Evolutionary conservation across 2,329 filamentous ascomycete species (phyloP).

Genomic region (Alternaria arborescens): DNA sequence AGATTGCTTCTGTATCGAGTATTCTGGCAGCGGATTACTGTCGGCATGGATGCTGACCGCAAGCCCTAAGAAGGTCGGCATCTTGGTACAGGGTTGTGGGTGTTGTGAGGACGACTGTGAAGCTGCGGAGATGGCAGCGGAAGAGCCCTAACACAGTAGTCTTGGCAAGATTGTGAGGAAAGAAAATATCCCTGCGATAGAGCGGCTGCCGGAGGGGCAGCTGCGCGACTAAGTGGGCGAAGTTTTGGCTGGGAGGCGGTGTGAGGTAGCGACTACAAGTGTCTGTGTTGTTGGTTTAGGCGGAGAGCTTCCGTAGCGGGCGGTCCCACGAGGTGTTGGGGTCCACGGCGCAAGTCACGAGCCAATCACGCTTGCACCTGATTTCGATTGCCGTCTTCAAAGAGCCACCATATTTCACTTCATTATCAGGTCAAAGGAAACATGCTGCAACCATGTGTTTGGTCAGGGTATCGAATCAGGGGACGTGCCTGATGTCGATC

Average conservation of each 20-base stretch:
- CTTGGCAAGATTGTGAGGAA: constrained; percentile 27
- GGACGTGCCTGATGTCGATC: constrained; percentile 15
- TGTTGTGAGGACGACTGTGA: constrained; percentile 12
- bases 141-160: constrained; percentile 19
- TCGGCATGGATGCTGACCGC: constrained; percentile 94
- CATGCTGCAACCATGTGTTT: constrained; percentile 8
- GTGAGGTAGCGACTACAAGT: constrained; percentile 24
- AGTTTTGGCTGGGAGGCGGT: constrained; percentile 18
- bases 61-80: constrained; percentile 99
- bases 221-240: constrained; percentile 23
- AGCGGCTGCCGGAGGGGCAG: constrained; percentile 16
- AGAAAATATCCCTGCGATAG: constrained; percentile 19
- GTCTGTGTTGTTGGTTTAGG: constrained; percentile 23
- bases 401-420: background rate
- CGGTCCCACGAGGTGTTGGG: constrained; percentile 16
- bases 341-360: constrained; percentile 12
- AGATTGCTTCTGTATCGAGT: constrained; percentile 94
- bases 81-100: constrained; percentile 10
- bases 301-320: constrained; percentile 21
- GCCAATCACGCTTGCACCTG: constrained; percentile 20
- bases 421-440: background rate
- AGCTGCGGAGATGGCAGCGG: constrained; percentile 22
- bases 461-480: constrained; percentile 11
- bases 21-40: constrained; percentile 82
- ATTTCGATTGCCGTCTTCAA: constrained; percentile 2